Percentiles rank a stretch among this genome's conserved stretches.
Evolutionary conservation across 331 rosid species (phyloP).

Genomic region (Ulmus americana): DNA sequence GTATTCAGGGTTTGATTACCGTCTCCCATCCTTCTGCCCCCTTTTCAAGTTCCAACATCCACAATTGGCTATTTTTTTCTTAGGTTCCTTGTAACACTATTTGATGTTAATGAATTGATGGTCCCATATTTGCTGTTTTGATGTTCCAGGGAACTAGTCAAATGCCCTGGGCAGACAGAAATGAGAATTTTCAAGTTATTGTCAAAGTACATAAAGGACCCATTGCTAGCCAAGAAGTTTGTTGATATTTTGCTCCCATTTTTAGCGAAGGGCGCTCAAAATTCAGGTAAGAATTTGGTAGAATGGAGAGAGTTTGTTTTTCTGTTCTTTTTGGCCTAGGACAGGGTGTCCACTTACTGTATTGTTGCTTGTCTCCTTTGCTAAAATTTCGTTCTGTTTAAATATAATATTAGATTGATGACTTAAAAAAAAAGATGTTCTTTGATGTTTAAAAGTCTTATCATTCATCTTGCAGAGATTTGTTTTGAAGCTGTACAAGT

Average conservation of each 20-base stretch:
- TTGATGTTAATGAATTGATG: constrained; percentile 5
- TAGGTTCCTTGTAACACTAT: background rate
- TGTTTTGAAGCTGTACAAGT: constrained; percentile 54
- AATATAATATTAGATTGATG: background rate
- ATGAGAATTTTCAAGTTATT: constrained; percentile 57
- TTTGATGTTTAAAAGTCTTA: constrained; percentile 23
- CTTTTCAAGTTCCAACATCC: background rate
- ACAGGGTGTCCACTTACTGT: too few species aligned
- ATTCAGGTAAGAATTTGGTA: constrained; percentile 42
- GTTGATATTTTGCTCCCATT: constrained; percentile 61
- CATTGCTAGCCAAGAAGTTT: constrained; percentile 51
- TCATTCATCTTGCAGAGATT: constrained; percentile 46
- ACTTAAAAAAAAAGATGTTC: constrained; percentile 3
- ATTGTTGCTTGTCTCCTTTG: too few species aligned
- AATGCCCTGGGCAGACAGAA: constrained; percentile 61
- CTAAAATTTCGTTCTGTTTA: too few species aligned
- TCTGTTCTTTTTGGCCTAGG: too few species aligned
- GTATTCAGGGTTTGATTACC: background rate
- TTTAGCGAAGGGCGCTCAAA: constrained; percentile 44
- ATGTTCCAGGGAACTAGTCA: constrained; percentile 62
- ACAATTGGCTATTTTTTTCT: background rate
- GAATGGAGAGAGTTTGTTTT: too few species aligned
- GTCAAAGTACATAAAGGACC: constrained; percentile 54
- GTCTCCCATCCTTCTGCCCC: background rate
- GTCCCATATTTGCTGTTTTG: constrained; percentile 11